Evolutionary conservation across 495 filamentous ascomycete genomes (phyloP), one percentile per base, ranked within the genome.

Genomic region (Cercophora sp.): DNA sequence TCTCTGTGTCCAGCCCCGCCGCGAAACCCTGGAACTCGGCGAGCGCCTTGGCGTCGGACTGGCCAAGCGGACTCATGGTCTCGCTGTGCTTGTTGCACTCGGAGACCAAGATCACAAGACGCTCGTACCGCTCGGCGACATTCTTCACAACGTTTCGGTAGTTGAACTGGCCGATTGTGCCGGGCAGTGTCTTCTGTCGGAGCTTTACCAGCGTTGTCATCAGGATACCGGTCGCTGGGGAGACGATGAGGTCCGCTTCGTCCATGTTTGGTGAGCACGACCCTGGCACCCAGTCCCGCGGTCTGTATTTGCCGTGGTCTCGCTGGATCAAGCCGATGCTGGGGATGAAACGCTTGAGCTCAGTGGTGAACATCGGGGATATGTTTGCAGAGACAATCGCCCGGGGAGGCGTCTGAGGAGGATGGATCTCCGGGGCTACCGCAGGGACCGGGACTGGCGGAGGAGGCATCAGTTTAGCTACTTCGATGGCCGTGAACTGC

Each of bases 191-290:
- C 41, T 77, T 76, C 59, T 96, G 90, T 26, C 86, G 87, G 43
- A 87, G 80, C 55, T 83, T 81, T 55, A 91, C 82, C 5, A 90
- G 71, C 1, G 83, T 87, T 8, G 88, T 88, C 5, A 85, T 60
- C 8, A 94, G 60, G 11, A 95, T 69, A 1, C 87, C 89, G 0
- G 80, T 85, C 2, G 71, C 71, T 0, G 88, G 83, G 0, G 89
- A 89, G 37, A 91, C 55, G 25, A 87, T 81, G 11, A 96, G 55
- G 62, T 96, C 91, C 8, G 88, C 88, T 65, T 95, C 90, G 10
- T 76, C 66, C 2, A 67, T 63, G 15, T 74, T 62, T 9, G 70
- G 62, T 8, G 69, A 69, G 16, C 52, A 42, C 26, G 63, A 18
- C 36, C 66, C 62, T 10, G 63, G 64, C 11, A 51, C 20, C 70